Evolutionary conservation across 2,329 filamentous ascomycete genomes (phyloP), one percentile per base, ranked within the genome.

Genomic region (Phaeoacremonium minimum): DNA sequence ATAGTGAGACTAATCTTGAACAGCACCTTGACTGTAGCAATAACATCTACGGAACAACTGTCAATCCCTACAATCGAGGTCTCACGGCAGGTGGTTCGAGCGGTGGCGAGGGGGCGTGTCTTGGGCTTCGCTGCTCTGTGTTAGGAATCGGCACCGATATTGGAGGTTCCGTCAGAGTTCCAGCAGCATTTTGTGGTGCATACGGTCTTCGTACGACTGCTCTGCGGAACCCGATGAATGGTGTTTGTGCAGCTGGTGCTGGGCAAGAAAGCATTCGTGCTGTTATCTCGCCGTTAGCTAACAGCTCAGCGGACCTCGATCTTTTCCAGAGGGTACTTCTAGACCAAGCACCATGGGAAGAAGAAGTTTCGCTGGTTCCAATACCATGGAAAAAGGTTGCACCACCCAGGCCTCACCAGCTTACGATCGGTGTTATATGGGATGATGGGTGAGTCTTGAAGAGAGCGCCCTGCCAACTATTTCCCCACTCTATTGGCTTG

Each of bases 81-180:
- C 31, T 32, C 15, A 32, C 15, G 4, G 17, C 31, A 13, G 31
- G 31, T 17, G 31, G 31, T 4, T 32, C 31, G 4, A 32, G 31
- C 14, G 31, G 31, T 13, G 31, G 31, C 15, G 31, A 32, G 16
- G 31, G 31, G 14, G 31, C 31, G n/a, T 32, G 17, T 18, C 31
- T 32, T 11, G 31, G 31, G 9, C 22, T 32, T 14, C 31, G 31
- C 7, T 33, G 31, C 31, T 8, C 31, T 9, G 17, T 14, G 5
- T 14, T 33, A 14, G 31, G 31, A n/a, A n/a, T n/a, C n/a, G 68
- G 67, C 3, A 66, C 63, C 6, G 67, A 72, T 38, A 68, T 71
- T 13, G 68, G 65, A 0, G 67, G 68, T 4, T 67, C 63, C 6
- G 61, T 71, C 17, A 56, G 67, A 7, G 53, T 56, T 4, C 67